Evolutionary conservation across 352 stramenopile species (phyloP).

Genomic region (Globisporangium acanthophoron): DNA sequence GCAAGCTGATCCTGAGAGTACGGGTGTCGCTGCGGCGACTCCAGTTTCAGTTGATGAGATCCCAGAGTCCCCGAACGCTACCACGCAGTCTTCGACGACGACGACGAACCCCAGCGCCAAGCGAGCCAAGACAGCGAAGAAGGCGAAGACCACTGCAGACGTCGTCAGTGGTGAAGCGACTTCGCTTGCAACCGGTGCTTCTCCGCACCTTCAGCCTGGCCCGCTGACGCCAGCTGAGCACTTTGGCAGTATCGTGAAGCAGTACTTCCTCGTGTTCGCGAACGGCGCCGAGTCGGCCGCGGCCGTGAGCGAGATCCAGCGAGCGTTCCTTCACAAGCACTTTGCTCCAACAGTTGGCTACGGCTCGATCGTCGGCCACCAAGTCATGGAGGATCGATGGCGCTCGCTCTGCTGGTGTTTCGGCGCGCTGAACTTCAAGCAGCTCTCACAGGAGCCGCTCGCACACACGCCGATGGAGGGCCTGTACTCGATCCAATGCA

Average conservation of each 20-base stretch:
- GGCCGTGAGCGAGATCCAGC: neutral
- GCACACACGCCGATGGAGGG: conserved; percentile 6
- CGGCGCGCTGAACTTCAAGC: conserved; percentile 6
- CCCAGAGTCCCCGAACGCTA: too few relatives aligned
- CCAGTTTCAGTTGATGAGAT: too few relatives aligned
- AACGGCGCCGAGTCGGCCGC: conserved; percentile 1
- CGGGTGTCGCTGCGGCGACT: too few relatives aligned
- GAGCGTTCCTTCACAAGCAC: conserved; percentile 5
- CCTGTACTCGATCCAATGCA: conserved; percentile 5
- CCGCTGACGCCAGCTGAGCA: conserved; percentile 10
- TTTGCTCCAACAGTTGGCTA: conserved; percentile 9
- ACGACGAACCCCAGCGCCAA: too few relatives aligned
- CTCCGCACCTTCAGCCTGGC: neutral
- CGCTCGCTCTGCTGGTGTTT: conserved; percentile 17
- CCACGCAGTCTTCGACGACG: too few relatives aligned
- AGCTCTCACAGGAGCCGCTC: neutral
- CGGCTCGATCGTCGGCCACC: conserved; percentile 3
- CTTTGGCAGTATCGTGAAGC: conserved; percentile 7
- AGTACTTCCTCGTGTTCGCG: conserved; percentile 10
- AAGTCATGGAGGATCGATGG: conserved; percentile 12
- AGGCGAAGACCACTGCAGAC: too few relatives aligned
- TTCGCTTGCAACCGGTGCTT: neutral
- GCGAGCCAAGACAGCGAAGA: too few relatives aligned
- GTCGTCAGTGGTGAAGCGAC: too few relatives aligned
- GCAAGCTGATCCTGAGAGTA: too few relatives aligned